Evolutionary conservation across 306 rosid genomes (phyloP), one percentile per base, ranked within the genome.

Genomic region (Aeschynomene evenia): DNA sequence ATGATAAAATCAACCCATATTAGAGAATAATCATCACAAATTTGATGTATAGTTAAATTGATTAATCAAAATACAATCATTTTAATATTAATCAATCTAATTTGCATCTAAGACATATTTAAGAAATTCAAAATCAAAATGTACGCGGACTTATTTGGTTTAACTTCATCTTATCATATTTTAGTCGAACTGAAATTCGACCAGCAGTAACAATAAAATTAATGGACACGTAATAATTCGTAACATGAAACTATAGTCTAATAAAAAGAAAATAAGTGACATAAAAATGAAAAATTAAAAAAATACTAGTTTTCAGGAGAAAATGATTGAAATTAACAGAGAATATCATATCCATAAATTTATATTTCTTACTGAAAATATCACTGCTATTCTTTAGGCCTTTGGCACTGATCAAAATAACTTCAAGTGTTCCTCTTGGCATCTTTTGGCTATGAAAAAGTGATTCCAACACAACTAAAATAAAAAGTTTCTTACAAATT

Each of bases 341-440:
- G 11, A 31, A 22, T 21, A 23, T 2, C 18, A 55, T 4, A 6
- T 55, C 13, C 40, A 26, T 13, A 26, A 3, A 4, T 40, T 40
- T 9, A 11, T 15, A 51, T 7, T 52, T 51, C 62, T 63, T 36
- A 71, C 81, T 4, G 28, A 77, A 54, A 64, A 77, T 70, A 59
- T 71, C 68, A 15, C 4, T 50, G 67, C 3, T 7, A 19, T 46
- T 28, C 5, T 28, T 37, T 39, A 77, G 68, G 68, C 62, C 73
- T 45, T 63, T 64, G 72, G 73, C 81, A 2, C 68, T 43, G 42
- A 77, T 24, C 42, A 71, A 39, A 77, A 71, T 33, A 70, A 77
- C 81, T 23, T 77, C 77, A 63, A 77, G 77, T 10, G 73, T 71
- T 8, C 81, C 81, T 7, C 43, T 67, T 45, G 63, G 68, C 81